These are phyloP conservation scores for Aspergillus brasiliensis DNA, from an alignment of 2,329 filamentous ascomycete genomes.

Conservation along the genomic window DNA sequence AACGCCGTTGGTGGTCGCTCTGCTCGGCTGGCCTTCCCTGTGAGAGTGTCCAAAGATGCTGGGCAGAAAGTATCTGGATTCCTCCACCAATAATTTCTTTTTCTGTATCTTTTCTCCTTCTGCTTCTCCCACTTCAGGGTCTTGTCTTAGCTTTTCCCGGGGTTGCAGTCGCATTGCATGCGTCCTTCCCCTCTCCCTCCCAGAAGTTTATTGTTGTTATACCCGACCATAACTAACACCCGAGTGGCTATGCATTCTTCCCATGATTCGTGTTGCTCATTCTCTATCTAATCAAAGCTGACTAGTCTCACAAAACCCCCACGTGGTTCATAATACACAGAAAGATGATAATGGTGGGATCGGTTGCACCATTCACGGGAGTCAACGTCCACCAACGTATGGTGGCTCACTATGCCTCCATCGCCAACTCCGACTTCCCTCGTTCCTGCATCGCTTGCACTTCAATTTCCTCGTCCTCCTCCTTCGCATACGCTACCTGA, in stretches of 20 bases:
- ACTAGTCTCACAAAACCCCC: too few relatives aligned
- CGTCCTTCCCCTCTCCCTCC: not conserved
- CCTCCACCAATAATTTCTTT: not conserved
- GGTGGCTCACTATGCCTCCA: too few relatives aligned
- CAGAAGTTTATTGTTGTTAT: not conserved
- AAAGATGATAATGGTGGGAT: too few relatives aligned
- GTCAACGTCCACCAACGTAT: too few relatives aligned
- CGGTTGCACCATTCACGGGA: too few relatives aligned
- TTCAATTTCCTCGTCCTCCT: slow-evolving; percentile 1
- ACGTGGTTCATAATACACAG: too few relatives aligned
- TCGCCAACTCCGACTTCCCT: not conserved
- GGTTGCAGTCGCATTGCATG: not conserved
- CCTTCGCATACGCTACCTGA: slow-evolving; percentile 19
- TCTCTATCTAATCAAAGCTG: too few relatives aligned
- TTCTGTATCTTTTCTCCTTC: too few relatives aligned
- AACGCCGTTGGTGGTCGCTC: too few relatives aligned
- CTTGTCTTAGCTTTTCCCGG: not conserved
- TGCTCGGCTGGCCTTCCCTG: not conserved
- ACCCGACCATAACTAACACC: not conserved
- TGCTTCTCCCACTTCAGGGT: too few relatives aligned
- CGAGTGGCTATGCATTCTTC: not conserved
- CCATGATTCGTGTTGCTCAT: too few relatives aligned
- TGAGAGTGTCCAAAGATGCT: not conserved
- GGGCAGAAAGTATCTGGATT: not conserved
- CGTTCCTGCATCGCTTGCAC: not conserved